A percentile compares a stretch with the other conserved stretches of the same genome.
Evolutionary conservation across 2,329 filamentous ascomycete species (phyloP).

Genomic region (Penicillium vulpinum): DNA sequence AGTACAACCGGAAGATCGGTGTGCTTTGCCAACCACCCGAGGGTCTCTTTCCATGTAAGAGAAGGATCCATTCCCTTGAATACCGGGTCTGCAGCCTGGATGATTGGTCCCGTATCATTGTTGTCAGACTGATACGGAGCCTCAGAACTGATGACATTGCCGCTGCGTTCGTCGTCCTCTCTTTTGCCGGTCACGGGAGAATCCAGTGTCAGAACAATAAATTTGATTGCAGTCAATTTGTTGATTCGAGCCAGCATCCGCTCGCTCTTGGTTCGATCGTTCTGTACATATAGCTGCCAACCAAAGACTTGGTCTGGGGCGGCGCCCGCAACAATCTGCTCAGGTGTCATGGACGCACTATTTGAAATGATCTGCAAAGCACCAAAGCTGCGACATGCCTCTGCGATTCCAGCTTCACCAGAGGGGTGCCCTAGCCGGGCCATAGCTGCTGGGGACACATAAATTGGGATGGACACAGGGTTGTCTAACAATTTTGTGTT

Average conservation of each 20-base stretch:
- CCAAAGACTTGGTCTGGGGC: conserved; percentile 73
- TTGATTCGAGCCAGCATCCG: conserved; percentile 74
- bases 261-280: conserved; percentile 73
- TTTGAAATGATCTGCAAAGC: conserved; percentile 81
- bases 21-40: conserved; percentile 77
- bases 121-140: conserved; percentile 52
- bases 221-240: conserved; percentile 67
- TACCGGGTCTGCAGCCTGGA: conserved; percentile 39
- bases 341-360: conserved; percentile 84
- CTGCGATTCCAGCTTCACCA: conserved; percentile 79
- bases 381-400: conserved; percentile 70
- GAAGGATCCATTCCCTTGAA: conserved; percentile 74
- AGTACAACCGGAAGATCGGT: conserved; percentile 82
- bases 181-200: conserved; percentile 86
- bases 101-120: conserved; percentile 61
- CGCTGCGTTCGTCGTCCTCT: conserved; percentile 71
- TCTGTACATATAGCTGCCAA: conserved; percentile 95
- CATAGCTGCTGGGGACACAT: conserved; percentile 82
- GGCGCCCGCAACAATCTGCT: conserved; percentile 72
- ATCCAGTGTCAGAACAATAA: conserved; percentile 83
- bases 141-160: conserved; percentile 52
- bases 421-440: conserved; percentile 78
- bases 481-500: conserved; percentile 70
- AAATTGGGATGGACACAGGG: conserved; percentile 72
- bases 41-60: conserved; percentile 73